Conservation (phyloP, 805 yeast species). For the Hanseniaspora taiwanica region DNA sequence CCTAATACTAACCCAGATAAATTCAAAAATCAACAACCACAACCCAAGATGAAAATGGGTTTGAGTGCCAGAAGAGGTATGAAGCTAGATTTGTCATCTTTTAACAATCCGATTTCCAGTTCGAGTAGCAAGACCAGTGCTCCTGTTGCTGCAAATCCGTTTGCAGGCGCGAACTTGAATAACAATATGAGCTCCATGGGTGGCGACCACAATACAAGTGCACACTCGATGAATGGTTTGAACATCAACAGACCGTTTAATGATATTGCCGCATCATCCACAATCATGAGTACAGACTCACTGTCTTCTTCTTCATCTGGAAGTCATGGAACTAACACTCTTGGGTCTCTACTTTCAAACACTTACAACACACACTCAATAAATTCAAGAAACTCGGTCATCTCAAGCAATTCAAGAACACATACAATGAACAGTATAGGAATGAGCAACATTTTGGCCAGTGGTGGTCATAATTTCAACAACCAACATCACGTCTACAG, state of each 20-base stretch:
- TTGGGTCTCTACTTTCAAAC: background rate
- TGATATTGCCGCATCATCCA: slow-evolving; percentile 5
- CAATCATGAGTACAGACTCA: slow-evolving; percentile 5
- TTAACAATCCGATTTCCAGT: slow-evolving; percentile 5
- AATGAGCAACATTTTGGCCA: background rate
- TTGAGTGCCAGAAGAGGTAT: slow-evolving; percentile 77
- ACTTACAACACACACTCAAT: background rate
- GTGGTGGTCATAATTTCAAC: no score
- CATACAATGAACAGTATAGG: background rate
- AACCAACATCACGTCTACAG: no score
- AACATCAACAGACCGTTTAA: background rate
- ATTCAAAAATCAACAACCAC: slow-evolving; percentile 33
- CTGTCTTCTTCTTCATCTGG: background rate
- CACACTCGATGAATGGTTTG: slow-evolving; percentile 7
- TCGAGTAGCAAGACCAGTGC: slow-evolving; percentile 4
- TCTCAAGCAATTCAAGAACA: background rate
- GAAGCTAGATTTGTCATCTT: slow-evolving; percentile 32
- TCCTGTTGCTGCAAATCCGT: slow-evolving; percentile 8
- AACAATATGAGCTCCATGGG: slow-evolving; percentile 13
- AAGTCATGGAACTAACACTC: background rate
- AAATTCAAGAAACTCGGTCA: background rate
- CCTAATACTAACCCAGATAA: background rate
- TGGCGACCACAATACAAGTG: slow-evolving; percentile 20
- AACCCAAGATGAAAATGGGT: slow-evolving; percentile 71
- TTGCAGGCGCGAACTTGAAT: background rate